A percentile compares a stretch with the other conserved stretches of the same genome.
Evolutionary conservation across 306 rosid genomes (phyloP).

Genomic region (Purshia tridentata): DNA sequence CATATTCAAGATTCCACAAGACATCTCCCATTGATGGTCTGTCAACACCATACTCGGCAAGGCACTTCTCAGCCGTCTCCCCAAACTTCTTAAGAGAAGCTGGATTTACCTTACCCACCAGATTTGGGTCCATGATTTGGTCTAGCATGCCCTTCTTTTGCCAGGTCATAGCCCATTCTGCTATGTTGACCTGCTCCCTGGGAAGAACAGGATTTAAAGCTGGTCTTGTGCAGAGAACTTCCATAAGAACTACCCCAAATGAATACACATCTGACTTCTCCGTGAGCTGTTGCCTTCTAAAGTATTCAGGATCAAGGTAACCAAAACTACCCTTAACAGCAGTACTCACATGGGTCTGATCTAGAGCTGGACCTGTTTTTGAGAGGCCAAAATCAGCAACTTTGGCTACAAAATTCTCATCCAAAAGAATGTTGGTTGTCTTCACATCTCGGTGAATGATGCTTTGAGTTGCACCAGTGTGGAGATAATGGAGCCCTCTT

Average conservation of each 20-base stretch:
- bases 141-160: slow-evolving; percentile 97
- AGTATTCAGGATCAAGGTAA: slow-evolving; percentile 97
- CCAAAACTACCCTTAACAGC: slow-evolving; percentile 99
- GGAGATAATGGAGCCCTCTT: slow-evolving; percentile 95
- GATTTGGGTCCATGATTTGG: slow-evolving; percentile 86
- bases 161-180: slow-evolving; percentile 98
- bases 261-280: slow-evolving; percentile 98
- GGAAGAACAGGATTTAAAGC: slow-evolving; percentile 97
- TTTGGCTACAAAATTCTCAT: slow-evolving; percentile 87
- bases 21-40: slow-evolving; percentile 99
- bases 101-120: slow-evolving; percentile 76
- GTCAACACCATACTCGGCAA: slow-evolving; percentile 87
- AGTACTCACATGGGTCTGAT: slow-evolving; percentile 96
- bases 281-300: slow-evolving; percentile 92
- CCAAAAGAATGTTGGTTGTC: slow-evolving; percentile 95
- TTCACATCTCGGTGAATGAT: slow-evolving; percentile 95
- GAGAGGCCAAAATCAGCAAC: slow-evolving; percentile 99
- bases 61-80: slow-evolving; percentile 94
- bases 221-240: slow-evolving; percentile 95
- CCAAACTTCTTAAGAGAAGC: slow-evolving; percentile 93
- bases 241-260: slow-evolving; percentile 94
- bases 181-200: slow-evolving; percentile 91
- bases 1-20: slow-evolving; percentile 90
- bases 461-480: slow-evolving; percentile 91
- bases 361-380: slow-evolving; percentile 91